phyloP scores from a whole-genome alignment of 257 asterid genomes.

The Nicotiana tomentosiformis region DNA sequence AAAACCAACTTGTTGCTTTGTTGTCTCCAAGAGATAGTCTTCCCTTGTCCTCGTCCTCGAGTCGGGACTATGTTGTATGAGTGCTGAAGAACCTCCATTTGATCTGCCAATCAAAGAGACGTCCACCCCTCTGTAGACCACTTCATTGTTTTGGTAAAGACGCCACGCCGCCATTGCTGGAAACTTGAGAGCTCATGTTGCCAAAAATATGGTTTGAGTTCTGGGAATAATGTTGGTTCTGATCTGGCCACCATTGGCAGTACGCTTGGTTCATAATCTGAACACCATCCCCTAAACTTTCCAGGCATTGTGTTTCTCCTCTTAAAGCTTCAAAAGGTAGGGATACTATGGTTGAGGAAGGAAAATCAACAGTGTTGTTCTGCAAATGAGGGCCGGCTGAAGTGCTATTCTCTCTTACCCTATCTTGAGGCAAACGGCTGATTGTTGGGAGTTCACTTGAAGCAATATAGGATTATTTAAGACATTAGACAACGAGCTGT shows the following conservation, averaged over 20 bases:
- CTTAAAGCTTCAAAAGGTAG: slow-evolving; percentile 42
- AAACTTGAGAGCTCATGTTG: slow-evolving; percentile 32
- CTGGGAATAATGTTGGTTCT: slow-evolving; percentile 29
- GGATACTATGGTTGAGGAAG: slow-evolving; percentile 32
- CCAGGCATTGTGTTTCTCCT: slow-evolving; percentile 34
- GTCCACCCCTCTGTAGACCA: slow-evolving; percentile 37
- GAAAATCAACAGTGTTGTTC: slow-evolving; percentile 31
- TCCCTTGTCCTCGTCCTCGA: slow-evolving; percentile 37
- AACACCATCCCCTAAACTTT: slow-evolving; percentile 30
- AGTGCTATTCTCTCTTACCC: slow-evolving; percentile 35
- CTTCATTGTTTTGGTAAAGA: slow-evolving; percentile 30
- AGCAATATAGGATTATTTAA: slow-evolving; percentile 32
- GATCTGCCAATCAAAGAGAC: slow-evolving; percentile 35
- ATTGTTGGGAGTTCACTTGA: slow-evolving; percentile 37
- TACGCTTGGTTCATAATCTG: slow-evolving; percentile 34
- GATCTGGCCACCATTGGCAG: slow-evolving; percentile 40
- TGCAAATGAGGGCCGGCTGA: slow-evolving; percentile 32
- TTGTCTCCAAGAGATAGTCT: slow-evolving; percentile 42
- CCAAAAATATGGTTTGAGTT: slow-evolving; percentile 25
- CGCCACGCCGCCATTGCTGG: slow-evolving; percentile 28
- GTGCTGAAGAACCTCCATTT: slow-evolving; percentile 36
- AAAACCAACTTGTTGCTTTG: slow-evolving; percentile 47
- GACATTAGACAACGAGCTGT: slow-evolving; percentile 26
- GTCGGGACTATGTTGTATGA: slow-evolving; percentile 31
- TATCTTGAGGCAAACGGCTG: background rate